Percentiles rank a stretch among this genome's conserved stretches.
These are phyloP conservation scores for Prunus armeniaca DNA, from an alignment of 306 rosid species.

Conservation along the genomic window DNA sequence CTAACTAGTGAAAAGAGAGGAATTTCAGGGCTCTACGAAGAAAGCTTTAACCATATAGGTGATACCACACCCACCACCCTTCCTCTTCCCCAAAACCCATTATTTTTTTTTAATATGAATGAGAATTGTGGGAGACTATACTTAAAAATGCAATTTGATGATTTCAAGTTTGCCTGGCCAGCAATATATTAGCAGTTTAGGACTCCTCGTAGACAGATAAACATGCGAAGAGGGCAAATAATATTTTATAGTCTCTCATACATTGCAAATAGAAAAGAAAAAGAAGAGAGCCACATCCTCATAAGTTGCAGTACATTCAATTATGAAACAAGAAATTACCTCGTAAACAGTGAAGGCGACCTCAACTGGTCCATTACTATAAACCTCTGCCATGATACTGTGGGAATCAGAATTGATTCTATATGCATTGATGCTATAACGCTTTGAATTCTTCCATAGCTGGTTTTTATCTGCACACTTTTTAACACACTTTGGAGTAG, in stretches of 20 bases:
- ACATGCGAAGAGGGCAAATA: neutral
- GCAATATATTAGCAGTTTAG: neutral
- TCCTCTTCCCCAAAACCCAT: neutral
- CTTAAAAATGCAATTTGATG: neutral
- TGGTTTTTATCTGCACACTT: conserved; percentile 69
- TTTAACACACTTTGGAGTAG: conserved; percentile 70
- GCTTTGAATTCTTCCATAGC: conserved; percentile 77
- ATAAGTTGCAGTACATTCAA: neutral
- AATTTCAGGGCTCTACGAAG: neutral
- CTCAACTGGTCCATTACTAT: conserved; percentile 89
- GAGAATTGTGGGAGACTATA: neutral
- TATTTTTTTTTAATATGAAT: neutral
- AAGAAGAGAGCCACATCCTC: neutral
- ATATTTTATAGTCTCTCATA: neutral
- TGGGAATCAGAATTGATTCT: conserved; percentile 50
- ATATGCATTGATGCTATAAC: conserved; percentile 66
- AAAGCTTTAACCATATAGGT: neutral
- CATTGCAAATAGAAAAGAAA: neutral
- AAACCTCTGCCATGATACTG: conserved; percentile 89
- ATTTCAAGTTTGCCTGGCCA: neutral
- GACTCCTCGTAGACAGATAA: neutral
- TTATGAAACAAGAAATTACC: conserved; percentile 45
- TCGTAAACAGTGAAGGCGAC: conserved; percentile 85
- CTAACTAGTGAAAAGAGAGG: neutral
- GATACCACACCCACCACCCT: neutral